A percentile compares a stretch with the other conserved stretches of the same genome.
phyloP scores from a whole-genome alignment of 2,329 filamentous ascomycete species.

The Eurotiales sp. region DNA sequence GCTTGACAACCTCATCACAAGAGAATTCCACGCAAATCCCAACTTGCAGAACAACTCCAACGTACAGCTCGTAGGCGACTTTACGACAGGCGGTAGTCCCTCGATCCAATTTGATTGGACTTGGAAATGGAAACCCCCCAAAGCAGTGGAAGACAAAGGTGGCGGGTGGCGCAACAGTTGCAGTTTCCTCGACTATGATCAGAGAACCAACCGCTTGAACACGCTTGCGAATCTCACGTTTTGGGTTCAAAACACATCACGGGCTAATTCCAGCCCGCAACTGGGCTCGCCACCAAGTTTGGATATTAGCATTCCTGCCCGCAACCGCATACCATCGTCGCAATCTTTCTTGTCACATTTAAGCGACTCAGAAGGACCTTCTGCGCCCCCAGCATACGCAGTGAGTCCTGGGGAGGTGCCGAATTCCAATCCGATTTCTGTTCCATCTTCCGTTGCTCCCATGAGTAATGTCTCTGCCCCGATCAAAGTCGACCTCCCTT shows the following conservation, averaged over 20 bases:
- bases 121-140: constrained; percentile 96
- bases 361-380: constrained; percentile 61
- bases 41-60: constrained; percentile 97
- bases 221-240: constrained; percentile 91
- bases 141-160: constrained; percentile 71
- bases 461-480: constrained; percentile 29
- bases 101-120: constrained; percentile 91
- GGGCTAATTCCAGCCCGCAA: constrained; percentile 48
- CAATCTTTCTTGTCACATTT: constrained; percentile 82
- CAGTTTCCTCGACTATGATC: constrained; percentile 97
- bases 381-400: constrained; percentile 28
- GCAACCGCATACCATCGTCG: constrained; percentile 76
- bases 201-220: constrained; percentile 81
- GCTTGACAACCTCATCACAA: constrained; percentile 86
- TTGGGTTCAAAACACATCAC: constrained; percentile 72
- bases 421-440: constrained; percentile 21
- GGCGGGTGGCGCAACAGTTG: constrained; percentile 95
- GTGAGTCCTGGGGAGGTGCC: constrained; percentile 29
- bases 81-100: constrained; percentile 73
- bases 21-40: constrained; percentile 94
- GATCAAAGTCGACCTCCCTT: constrained; percentile 83
- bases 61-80: constrained; percentile 92
- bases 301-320: constrained; percentile 63
- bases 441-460: constrained; percentile 16
- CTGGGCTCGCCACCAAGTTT: constrained; percentile 66